Evolutionary conservation across 768 basidiomycete species (phyloP).

Genomic region (Rhizopogon vinicolor): DNA sequence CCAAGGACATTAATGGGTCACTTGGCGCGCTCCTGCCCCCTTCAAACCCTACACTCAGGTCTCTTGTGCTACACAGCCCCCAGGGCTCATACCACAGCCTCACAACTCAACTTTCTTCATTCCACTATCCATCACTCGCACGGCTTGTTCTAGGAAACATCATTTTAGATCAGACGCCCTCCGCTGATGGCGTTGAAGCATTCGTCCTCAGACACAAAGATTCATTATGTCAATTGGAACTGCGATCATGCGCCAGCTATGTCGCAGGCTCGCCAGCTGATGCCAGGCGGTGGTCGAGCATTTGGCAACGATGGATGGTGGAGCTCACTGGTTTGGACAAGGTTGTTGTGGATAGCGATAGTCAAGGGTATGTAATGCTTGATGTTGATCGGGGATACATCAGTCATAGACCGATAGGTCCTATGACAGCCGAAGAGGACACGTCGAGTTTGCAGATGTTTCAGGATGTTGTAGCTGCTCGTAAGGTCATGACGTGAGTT

Average conservation of each 20-base stretch:
- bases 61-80: constrained; percentile 22
- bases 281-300: constrained; percentile 21
- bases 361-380: constrained; percentile 20
- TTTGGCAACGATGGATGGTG: constrained; percentile 18
- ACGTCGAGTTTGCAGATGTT: background rate
- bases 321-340: constrained; percentile 20
- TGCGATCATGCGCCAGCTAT: constrained; percentile 23
- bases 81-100: constrained; percentile 25
- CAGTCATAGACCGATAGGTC: constrained; percentile 8
- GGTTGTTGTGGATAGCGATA: constrained; percentile 11
- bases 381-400: constrained; percentile 19
- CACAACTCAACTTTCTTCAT: constrained; percentile 14
- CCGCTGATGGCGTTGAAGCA: constrained; percentile 21
- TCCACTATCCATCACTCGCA: constrained; percentile 21
- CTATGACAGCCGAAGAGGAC: background rate
- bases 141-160: constrained; percentile 24
- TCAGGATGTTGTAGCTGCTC: background rate
- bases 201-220: constrained; percentile 27
- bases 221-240: constrained; percentile 17
- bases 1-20: constrained; percentile 22
- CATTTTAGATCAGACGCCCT: constrained; percentile 19
- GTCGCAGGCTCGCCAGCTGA: constrained; percentile 8
- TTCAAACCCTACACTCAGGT: constrained; percentile 14
- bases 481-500: background rate
- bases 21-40: constrained; percentile 20